phyloP scores from a whole-genome alignment of 805 yeast species.

The Ogataea trehaloabstinens region DNA sequence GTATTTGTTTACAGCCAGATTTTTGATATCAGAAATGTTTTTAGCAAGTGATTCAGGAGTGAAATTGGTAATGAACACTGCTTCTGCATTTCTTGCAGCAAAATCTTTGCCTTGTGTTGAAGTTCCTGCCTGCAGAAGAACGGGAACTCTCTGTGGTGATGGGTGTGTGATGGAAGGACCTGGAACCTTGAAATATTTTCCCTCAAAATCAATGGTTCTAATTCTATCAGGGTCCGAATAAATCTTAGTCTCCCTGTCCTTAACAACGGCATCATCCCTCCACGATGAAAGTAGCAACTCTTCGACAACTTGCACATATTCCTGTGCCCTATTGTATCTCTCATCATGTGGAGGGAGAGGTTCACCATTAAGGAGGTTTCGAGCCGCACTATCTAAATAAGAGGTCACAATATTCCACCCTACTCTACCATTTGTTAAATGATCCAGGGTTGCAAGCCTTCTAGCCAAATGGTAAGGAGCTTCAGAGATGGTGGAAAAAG shows the following conservation, averaged over 20 bases:
- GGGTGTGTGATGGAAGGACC: conserved; percentile 44
- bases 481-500: too few species aligned
- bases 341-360: conserved; percentile 38
- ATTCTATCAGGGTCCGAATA: conserved; percentile 39
- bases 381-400: conserved; percentile 41
- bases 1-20: conserved; percentile 32
- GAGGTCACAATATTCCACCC: conserved; percentile 51
- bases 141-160: conserved; percentile 43
- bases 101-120: conserved; percentile 40
- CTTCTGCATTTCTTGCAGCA: conserved; percentile 45
- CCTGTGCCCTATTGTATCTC: conserved; percentile 41
- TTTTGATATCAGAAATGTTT: conserved; percentile 31
- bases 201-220: conserved; percentile 40
- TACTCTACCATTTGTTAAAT: conserved; percentile 40
- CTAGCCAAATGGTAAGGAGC: too few species aligned
- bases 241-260: conserved; percentile 20
- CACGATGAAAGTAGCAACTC: conserved; percentile 41
- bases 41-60: conserved; percentile 29
- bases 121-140: conserved; percentile 44
- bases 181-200: conserved; percentile 40
- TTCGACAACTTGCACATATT: conserved; percentile 38
- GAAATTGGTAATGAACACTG: conserved; percentile 37
- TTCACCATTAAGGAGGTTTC: conserved; percentile 37
- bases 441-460: conserved; percentile 43
- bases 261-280: conserved; percentile 42